Evolutionary conservation across 1,139 yeast species (phyloP), one percentile per base, ranked within the genome.

Genomic region (Diutina ranongensis): DNA sequence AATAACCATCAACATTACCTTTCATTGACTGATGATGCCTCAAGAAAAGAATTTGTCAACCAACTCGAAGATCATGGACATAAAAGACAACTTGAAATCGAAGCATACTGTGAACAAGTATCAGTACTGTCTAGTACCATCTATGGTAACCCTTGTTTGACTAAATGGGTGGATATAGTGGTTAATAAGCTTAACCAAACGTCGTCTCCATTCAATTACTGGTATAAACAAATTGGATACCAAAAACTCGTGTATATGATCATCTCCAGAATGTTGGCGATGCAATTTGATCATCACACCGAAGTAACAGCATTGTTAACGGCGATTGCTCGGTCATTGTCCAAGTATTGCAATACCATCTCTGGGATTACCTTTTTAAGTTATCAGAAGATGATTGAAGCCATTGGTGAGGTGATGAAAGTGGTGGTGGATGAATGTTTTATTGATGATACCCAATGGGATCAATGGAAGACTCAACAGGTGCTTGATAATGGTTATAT

Each of bases 21-120:
- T 9, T 4, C 4, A 8, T 25, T 25, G 10, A 7, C 22, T 10
- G 20, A 22, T 5, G 8, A 5, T 7, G 42, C 22, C 25, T 8
- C n/a, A n/a, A 27, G 18, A n/a, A 4, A 13, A 13, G 31, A 25
- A 16, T 38, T 25, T 38, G 20, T 38, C 12, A 4, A 16, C 32
- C 32, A 38, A 9, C 10, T 38, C 5, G 42, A 38, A 25, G 13
- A 8, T 13, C 20, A 15, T 8, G 42, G 42, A n/a, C 19, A 13
- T 4, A 27, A 22, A 15, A 31, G 42, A 4, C 42, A 38, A 25
- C 42, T 38, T 9, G 33, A 38, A 18, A 22, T 38, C n/a, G 42
- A 38, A 10, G 13, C 13, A 4, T 25, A 38, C 18, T 38, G 42
- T 25, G 19, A 38, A 21, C 40, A 19, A 20, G 19, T 35, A 9